Percentiles rank a stretch among this genome's conserved stretches.
These are phyloP conservation scores for Schrenkiella parvula DNA, from an alignment of 345 rosid species.

Conservation along the genomic window DNA sequence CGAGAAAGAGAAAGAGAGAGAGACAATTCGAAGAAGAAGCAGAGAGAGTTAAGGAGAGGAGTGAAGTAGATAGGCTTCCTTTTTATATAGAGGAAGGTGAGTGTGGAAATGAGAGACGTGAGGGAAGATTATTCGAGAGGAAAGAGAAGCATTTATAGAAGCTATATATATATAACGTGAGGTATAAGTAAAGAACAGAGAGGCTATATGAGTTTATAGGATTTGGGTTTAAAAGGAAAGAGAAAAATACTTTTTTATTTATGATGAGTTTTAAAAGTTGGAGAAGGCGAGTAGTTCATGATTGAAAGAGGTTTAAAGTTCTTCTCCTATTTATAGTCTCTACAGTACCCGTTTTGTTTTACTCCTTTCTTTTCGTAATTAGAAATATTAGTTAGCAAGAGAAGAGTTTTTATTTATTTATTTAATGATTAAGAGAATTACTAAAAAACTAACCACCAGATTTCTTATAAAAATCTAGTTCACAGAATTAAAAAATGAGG, in stretches of 20 bases:
- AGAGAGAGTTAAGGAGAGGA: neutral
- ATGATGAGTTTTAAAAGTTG: constrained; percentile 32
- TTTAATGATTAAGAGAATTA: neutral
- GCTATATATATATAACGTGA: constrained; percentile 29
- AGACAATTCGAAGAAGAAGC: neutral
- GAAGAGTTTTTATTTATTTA: neutral
- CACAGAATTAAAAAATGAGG: too few relatives aligned
- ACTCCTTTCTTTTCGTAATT: neutral
- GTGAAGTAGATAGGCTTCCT: constrained; percentile 23
- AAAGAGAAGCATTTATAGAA: constrained; percentile 27
- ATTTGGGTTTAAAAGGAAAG: constrained; percentile 28
- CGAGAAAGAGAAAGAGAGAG: constrained; percentile 1
- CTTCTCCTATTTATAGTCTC: constrained; percentile 27
- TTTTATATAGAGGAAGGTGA: constrained; percentile 4
- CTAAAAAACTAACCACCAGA: neutral
- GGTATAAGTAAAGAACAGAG: constrained; percentile 30
- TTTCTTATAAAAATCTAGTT: neutral
- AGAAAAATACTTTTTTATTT: constrained; percentile 4
- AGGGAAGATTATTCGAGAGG: constrained; percentile 5
- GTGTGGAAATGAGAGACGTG: neutral
- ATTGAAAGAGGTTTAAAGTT: constrained; percentile 25
- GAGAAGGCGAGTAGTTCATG: constrained; percentile 36
- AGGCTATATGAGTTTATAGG: constrained; percentile 27
- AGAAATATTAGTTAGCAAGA: neutral
- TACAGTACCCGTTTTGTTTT: constrained; percentile 1